Conservation (phyloP, 768 basidiomycete species). For the Filobasidium wieringae region DNA sequence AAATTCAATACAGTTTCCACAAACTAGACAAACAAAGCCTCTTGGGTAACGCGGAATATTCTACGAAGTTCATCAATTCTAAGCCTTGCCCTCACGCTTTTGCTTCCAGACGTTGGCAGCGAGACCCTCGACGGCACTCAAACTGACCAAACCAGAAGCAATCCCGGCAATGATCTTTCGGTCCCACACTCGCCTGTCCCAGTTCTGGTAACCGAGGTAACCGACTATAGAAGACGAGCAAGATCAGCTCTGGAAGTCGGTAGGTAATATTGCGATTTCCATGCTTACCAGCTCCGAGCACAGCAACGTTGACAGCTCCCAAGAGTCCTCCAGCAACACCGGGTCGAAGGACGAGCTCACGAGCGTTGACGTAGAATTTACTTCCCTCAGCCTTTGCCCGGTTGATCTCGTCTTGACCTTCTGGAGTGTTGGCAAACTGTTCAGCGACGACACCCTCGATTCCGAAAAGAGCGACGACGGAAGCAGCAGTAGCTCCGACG, state of each 20-base stretch:
- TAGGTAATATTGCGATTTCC: too few species aligned
- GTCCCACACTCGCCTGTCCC: slow-evolving; percentile 57
- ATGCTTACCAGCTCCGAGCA: slow-evolving; percentile 44
- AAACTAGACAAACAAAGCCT: too few species aligned
- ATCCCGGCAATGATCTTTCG: slow-evolving; percentile 50
- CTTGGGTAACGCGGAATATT: too few species aligned
- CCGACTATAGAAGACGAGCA: slow-evolving; percentile 40
- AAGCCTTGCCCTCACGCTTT: neutral
- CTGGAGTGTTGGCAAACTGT: slow-evolving; percentile 50
- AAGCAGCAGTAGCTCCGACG: slow-evolving; percentile 31
- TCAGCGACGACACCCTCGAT: slow-evolving; percentile 48
- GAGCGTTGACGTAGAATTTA: slow-evolving; percentile 46
- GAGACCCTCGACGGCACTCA: slow-evolving; percentile 55
- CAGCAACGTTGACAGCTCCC: slow-evolving; percentile 54
- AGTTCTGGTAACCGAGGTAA: slow-evolving; percentile 54
- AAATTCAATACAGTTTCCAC: too few species aligned
- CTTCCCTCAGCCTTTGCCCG: slow-evolving; percentile 48
- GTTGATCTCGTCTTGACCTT: slow-evolving; percentile 50
- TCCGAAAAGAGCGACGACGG: slow-evolving; percentile 33
- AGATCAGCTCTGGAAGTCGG: neutral
- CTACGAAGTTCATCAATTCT: too few species aligned
- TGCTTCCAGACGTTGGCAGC: neutral
- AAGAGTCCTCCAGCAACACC: slow-evolving; percentile 56
- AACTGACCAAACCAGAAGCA: slow-evolving; percentile 49
- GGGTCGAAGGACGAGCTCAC: slow-evolving; percentile 53